Base-by-base conservation (phyloP, 1,139 yeast species). In the Geotrichum macrosporum region DNA sequence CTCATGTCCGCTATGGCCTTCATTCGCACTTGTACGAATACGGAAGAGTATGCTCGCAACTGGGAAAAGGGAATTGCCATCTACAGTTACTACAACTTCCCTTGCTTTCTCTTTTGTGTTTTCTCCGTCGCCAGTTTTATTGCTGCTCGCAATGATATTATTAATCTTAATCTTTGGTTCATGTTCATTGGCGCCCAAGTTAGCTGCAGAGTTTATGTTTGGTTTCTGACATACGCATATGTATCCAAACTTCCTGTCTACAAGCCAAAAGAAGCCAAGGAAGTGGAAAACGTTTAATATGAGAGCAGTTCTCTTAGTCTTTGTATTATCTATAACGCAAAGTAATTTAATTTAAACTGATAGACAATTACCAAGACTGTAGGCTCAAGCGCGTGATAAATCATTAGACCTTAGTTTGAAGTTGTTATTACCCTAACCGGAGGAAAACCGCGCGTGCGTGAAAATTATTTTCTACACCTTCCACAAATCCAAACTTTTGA, bases 41-140 rank as follows among this genome's bases (percentile, higher is more conserved):
- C 38, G 8, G 22, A 32, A 27, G 22, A 37, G 12, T 12, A 21
- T n/a, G 39, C 39, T 6, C 13, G 30, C 21, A 12, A 35, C 15
- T 44, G 39, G 43, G 43, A 44, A 33, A 22, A 32, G 15, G 19
- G 38, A 19, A 24, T 33, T 4, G 12, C 33, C n/a, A 15, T 19
- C 19, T 44, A 44, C 20, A 27, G 35, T n/a, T 16, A 15, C 8
- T 24, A 24, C 38, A 38, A 44, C 22, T 29, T 18, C 12, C 31
- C 30, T 4, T 12, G 16, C 31, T 32, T 44, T 32, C 20, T 29
- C 12, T 20, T 32, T 20, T 22, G 33, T 2, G 12, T 36, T 4
- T 31, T 24, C n/a, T 36, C 42, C 3, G 41, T 24, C 9, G 6
- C n/a, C 4, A 20, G 18, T 12, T 36, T 31, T 27, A 5, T 43